Evolutionary conservation across 1,139 yeast genomes (phyloP).

Genomic region (Lodderomyces beijingensis): DNA sequence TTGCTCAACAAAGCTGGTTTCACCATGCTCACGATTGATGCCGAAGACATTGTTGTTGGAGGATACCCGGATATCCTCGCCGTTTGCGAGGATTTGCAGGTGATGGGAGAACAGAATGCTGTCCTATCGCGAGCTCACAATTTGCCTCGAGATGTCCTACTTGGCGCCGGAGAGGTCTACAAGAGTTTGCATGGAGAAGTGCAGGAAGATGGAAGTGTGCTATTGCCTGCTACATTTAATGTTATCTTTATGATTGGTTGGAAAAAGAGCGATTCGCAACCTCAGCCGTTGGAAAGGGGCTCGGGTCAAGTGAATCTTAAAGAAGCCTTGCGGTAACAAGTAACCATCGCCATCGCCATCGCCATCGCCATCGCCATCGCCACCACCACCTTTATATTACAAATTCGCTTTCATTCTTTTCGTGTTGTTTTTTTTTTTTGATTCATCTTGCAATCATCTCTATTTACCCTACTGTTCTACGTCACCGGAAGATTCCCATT

Average conservation of each 20-base stretch:
- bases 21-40: constrained; percentile 76
- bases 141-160: constrained; percentile 59
- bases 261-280: constrained; percentile 70
- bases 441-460: not conserved
- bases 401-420: not conserved
- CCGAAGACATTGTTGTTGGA: constrained; percentile 74
- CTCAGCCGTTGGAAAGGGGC: constrained; percentile 71
- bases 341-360: too few species aligned
- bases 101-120: constrained; percentile 85
- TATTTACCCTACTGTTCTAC: constrained; percentile 57
- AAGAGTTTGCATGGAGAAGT: constrained; percentile 66
- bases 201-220: constrained; percentile 36
- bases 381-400: too few species aligned
- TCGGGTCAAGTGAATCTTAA: constrained; percentile 63
- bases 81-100: constrained; percentile 64
- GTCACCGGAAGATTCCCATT: constrained; percentile 96
- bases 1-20: constrained; percentile 73
- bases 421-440: not conserved
- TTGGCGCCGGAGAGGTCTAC: constrained; percentile 77
- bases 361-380: too few species aligned
- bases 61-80: constrained; percentile 75
- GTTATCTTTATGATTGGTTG: constrained; percentile 85
- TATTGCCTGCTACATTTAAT: constrained; percentile 63
- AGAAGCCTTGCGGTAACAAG: constrained; percentile 43
- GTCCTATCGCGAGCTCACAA: constrained; percentile 52